These are phyloP conservation scores for Mycena amicta DNA, from an alignment of 768 basidiomycete genomes.

Conservation along the genomic window DNA sequence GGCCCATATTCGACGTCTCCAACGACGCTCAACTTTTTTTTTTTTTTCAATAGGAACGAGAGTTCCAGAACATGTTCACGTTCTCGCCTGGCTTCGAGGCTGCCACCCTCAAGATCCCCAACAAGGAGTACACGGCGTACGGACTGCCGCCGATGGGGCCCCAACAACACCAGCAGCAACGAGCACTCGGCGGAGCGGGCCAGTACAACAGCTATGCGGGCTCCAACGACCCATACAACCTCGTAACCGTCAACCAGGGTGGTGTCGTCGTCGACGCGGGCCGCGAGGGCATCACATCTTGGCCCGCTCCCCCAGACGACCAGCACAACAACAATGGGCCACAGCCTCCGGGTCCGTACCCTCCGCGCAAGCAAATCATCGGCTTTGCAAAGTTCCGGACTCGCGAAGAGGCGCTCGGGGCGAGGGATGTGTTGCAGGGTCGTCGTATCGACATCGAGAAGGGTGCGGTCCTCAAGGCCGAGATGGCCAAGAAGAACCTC, in stretches of 20 bases:
- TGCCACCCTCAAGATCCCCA: constrained; percentile 95
- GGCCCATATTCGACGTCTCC: constrained; percentile 2
- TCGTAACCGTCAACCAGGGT: constrained; percentile 81
- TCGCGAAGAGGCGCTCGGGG: constrained; percentile 82
- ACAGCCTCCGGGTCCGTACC: constrained; percentile 29
- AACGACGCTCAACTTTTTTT: constrained; percentile 16
- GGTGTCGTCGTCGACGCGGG: constrained; percentile 81
- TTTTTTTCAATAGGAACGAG: constrained; percentile 78
- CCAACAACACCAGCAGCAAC: constrained; percentile 25
- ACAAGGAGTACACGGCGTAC: constrained; percentile 84
- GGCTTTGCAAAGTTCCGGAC: constrained; percentile 97
- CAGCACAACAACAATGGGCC: background rate
- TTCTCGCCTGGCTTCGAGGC: constrained; percentile 96
- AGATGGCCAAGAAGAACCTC: constrained; percentile 99
- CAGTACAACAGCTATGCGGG: constrained; percentile 44
- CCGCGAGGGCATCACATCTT: constrained; percentile 73
- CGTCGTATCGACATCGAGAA: constrained; percentile 91
- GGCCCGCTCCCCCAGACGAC: constrained; percentile 46
- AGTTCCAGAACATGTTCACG: constrained; percentile 99
- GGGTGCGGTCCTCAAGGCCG: constrained; percentile 91
- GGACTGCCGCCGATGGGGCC: constrained; percentile 28
- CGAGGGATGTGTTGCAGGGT: constrained; percentile 87
- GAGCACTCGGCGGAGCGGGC: constrained; percentile 32
- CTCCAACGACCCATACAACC: constrained; percentile 80
- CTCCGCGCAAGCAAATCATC: constrained; percentile 93